Evolutionary conservation across 2,329 filamentous ascomycete genomes (phyloP), one percentile per base, ranked within the genome.

Genomic region (Aspergillus hiratsukae): DNA sequence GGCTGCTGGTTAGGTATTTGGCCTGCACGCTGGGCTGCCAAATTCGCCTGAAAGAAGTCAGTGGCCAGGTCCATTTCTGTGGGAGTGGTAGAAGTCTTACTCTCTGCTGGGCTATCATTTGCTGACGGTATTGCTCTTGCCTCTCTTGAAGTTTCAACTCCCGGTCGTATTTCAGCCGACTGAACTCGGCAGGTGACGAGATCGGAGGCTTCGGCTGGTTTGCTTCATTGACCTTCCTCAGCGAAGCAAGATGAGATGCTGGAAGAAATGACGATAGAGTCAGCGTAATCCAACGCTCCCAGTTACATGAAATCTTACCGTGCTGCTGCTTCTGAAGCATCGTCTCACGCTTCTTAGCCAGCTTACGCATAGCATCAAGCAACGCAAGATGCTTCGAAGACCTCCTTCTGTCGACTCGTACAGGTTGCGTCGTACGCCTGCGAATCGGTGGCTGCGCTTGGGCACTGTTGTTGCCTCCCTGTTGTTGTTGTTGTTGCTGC

Each of bases 311-410:
- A 25, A 49, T 59, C 73, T 71, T 73, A 81, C 80, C 81, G 69
- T 97, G 91, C 68, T 93, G 89, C 70, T 94, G 90, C 77, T 97
- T 97, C 69, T 94, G 91, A 28, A 86, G 78, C 27, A 85, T 82
- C 10, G 89, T 88, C 75, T 99, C 94, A 27, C 93, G 85, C 75
- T 97, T 97, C 80, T 96, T 95, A 0, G 92, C 92, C 49, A 96
- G 75, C 72, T 97, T 99, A 45, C 92, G 85, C 90, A 97, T 97
- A 3, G 90, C 90, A 74, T 97, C 93, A 63, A 99, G 87, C 66
- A 97, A 81, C 48, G 89, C 89, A 56, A 97, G 79, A 68, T 97
- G 90, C 68, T 91, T 90, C 60, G 91, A 89, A 61, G 91, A 90
- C 61, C 90, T 87, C 55, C 92, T 85, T 59, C 92, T 85, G 68